phyloP scores from a whole-genome alignment of 305 asterid genomes.

The Fraxinus floribunda region DNA sequence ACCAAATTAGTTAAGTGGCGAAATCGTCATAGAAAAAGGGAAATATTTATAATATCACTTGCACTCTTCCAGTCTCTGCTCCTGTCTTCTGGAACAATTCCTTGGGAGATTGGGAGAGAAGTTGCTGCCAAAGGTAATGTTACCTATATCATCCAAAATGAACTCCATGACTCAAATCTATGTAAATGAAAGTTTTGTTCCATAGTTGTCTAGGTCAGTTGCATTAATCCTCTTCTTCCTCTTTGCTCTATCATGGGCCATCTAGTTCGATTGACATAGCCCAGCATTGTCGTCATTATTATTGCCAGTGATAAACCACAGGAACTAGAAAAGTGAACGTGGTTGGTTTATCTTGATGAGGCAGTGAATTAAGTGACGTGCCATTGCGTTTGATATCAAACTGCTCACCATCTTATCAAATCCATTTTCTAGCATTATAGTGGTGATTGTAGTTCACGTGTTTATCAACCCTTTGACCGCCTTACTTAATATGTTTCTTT shows the following conservation, averaged over 20 bases:
- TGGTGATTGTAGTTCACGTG: not conserved
- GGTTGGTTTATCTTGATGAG: not conserved
- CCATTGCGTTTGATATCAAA: not conserved
- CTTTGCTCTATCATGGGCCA: not conserved
- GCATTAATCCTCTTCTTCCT: not conserved
- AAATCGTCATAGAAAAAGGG: not conserved
- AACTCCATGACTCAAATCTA: not conserved
- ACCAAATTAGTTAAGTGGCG: not conserved
- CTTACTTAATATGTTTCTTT: not conserved
- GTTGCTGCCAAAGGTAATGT: not conserved
- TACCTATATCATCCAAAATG: not conserved
- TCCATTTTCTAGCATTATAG: not conserved
- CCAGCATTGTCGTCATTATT: not conserved
- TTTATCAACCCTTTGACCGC: not conserved
- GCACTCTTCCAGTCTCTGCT: not conserved
- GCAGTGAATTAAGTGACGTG: not conserved
- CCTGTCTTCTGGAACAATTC: not conserved
- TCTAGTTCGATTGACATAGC: not conserved
- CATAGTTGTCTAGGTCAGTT: not conserved
- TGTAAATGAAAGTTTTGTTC: not conserved
- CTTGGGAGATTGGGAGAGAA: not conserved
- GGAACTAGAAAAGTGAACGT: not conserved
- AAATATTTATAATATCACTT: not conserved
- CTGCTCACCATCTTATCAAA: not conserved
- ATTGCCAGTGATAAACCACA: not conserved